phyloP scores from a whole-genome alignment of 495 filamentous ascomycete species.

The Clavariopsis aquatica region DNA sequence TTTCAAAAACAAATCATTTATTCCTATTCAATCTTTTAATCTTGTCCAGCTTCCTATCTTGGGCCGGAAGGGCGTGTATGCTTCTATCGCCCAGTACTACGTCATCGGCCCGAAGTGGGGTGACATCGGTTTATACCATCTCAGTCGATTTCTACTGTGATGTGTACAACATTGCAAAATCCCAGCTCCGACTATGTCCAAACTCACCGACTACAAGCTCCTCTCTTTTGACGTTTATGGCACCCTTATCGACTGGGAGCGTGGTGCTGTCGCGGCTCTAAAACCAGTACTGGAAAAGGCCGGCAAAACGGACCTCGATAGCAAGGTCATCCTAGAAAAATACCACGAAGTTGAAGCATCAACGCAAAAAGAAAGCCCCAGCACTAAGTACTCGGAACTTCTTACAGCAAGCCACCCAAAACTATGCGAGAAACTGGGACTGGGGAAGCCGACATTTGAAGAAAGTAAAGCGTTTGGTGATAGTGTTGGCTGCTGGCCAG shows the following conservation, averaged over 20 bases:
- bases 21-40: too few species aligned
- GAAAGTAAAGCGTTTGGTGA: conserved; percentile 24
- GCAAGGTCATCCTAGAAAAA: conserved; percentile 4
- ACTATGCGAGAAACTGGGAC: conserved; percentile 12
- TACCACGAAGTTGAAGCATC: background rate
- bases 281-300: conserved; percentile 15
- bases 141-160: too few species aligned
- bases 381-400: conserved; percentile 20
- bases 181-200: background rate
- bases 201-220: conserved; percentile 50
- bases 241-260: conserved; percentile 79
- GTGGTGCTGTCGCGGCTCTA: conserved; percentile 44
- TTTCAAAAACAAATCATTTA: too few species aligned
- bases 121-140: background rate
- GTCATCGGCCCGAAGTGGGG: background rate
- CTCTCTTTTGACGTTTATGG: conserved; percentile 82
- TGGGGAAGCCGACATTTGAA: conserved; percentile 4
- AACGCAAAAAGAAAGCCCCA: conserved; percentile 10
- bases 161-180: background rate
- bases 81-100: background rate
- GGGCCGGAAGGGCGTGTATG: background rate
- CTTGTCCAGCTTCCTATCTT: too few species aligned
- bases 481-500: conserved; percentile 28
- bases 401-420: conserved; percentile 14
- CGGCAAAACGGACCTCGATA: conserved; percentile 8